Evolutionary conservation across 768 basidiomycete species (phyloP).

Genomic region (Mycena galopus): DNA sequence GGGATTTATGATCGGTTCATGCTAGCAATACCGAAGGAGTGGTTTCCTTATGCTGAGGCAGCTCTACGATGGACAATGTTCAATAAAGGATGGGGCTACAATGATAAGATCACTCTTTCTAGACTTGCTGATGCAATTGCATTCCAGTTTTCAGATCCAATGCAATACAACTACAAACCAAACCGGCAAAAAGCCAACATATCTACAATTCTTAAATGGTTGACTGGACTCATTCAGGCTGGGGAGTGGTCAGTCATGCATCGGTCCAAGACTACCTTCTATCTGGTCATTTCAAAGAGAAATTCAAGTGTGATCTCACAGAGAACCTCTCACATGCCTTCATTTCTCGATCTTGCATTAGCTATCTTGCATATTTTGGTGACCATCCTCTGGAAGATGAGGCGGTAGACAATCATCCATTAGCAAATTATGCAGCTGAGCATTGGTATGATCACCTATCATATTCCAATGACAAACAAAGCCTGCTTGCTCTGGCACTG

Average conservation of each 20-base stretch:
- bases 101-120: neutral
- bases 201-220: neutral
- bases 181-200: neutral
- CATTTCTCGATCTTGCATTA: neutral
- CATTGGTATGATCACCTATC: neutral
- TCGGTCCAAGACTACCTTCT: neutral
- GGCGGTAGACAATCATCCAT: neutral
- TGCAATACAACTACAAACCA: neutral
- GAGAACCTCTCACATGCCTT: too few relatives aligned
- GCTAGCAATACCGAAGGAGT: neutral
- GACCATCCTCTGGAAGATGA: neutral
- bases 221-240: neutral
- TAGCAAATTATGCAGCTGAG: neutral
- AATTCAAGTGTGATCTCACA: neutral
- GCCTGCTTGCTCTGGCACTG: neutral
- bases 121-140: neutral
- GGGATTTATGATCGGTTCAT: slow-evolving; percentile 13
- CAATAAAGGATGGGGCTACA: neutral
- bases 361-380: neutral
- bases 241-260: neutral
- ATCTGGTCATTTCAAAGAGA: neutral
- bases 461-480: neutral
- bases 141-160: slow-evolving; percentile 5
- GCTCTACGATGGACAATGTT: slow-evolving; percentile 5
- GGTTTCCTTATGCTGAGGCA: neutral